Evolutionary conservation across 331 rosid species (phyloP).

Genomic region (Quercus tomentella): DNA sequence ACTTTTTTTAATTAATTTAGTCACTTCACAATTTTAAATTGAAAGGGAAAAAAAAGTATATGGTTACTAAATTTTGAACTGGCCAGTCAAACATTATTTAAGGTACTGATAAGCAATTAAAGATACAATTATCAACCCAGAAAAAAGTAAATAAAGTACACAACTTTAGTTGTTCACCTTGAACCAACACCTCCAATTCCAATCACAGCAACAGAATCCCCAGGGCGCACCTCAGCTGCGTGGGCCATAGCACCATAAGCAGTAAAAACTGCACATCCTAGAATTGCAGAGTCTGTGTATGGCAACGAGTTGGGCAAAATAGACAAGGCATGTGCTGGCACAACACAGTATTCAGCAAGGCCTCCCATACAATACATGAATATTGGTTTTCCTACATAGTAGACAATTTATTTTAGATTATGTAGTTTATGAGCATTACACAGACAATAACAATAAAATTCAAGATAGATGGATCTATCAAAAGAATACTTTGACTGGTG

Average conservation of each 20-base stretch:
- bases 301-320: slow-evolving; percentile 74
- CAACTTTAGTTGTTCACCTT: slow-evolving; percentile 44
- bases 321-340: slow-evolving; percentile 78
- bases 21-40: too few relatives aligned
- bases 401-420: slow-evolving; percentile 14
- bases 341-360: slow-evolving; percentile 95
- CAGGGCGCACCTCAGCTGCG: slow-evolving; percentile 88
- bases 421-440: background rate
- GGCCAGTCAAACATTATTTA: background rate
- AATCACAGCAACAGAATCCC: slow-evolving; percentile 90
- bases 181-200: slow-evolving; percentile 97
- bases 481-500: background rate
- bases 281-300: slow-evolving; percentile 75
- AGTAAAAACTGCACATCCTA: slow-evolving; percentile 98
- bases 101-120: background rate
- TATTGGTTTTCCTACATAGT: slow-evolving; percentile 68
- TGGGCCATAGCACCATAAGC: slow-evolving; percentile 99
- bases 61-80: background rate
- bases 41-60: too few relatives aligned
- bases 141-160: background rate
- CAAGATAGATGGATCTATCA: background rate
- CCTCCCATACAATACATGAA: slow-evolving; percentile 97
- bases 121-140: slow-evolving; percentile 3
- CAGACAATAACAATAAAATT: background rate
- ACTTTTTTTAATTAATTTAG: too few relatives aligned